Base-by-base conservation (phyloP, 495 filamentous ascomycete genomes). In the Oidiodendron maius region DNA sequence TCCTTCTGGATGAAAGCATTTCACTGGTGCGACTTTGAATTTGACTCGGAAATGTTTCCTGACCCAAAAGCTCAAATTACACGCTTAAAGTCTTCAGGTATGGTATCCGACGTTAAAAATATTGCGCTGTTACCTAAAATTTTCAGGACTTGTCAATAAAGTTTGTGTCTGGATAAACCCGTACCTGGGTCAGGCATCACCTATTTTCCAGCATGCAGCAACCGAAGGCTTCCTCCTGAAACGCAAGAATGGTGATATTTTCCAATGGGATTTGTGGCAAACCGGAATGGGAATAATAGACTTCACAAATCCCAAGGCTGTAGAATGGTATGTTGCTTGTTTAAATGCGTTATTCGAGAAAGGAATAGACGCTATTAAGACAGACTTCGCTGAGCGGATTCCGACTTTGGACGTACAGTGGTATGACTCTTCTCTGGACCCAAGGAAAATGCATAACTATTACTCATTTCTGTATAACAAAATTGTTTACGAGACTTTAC, bases 201-300 rank as follows among this genome's bases (percentile, higher is more conserved):
- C 77, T 0, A 66, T 84, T 0, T 88, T 88, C 60, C 57, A 72
- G 44, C 70, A 77, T 40, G 83, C 82, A 3, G 82, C 77, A 4
- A 69, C 74, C 46, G 81, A 82, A 41, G 82, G 83, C 0, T 88
- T 86, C 53, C 71, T 87, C 22, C 69, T 87, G 41, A 84, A 82
- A 66, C 76, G 81, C 16, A 77, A 68, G 45, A 82, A 88, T 50
- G 82, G 80, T 16, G 81, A 83, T 45, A 64, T 87, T 18, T 87
- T 76, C 73, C 82, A 87, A 63, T 86, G 82, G 80, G 83, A 86
- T 55, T 64, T 83, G 28, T 87, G 83, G 83, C 81, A 86, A 57
- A 77, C 81, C 16, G 83, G 83, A 26, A 88, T 88, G 83, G 82
- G 81, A 2, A 65, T 87, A 3, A 69, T 87, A 8, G 84, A 86